Conservation (phyloP, 106 monocot species). For the Apostasia shenzhenica region DNA sequence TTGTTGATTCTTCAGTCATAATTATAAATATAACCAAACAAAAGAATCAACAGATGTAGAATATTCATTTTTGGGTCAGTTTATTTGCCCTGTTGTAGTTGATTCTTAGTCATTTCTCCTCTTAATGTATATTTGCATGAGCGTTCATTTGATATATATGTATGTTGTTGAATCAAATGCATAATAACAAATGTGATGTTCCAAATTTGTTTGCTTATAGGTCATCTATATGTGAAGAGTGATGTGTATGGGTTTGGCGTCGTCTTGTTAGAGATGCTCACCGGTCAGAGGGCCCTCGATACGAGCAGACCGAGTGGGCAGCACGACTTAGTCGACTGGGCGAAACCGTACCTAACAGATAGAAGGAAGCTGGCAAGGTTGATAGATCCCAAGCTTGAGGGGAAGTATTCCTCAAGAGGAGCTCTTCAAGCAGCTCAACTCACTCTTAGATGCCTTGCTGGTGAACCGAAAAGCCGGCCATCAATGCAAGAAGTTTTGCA, state of each 20-base stretch:
- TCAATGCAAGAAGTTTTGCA: slow-evolving; percentile 15
- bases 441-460: slow-evolving; percentile 2
- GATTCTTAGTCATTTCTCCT: too few species aligned
- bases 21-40: too few species aligned
- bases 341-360: not conserved
- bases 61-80: too few species aligned
- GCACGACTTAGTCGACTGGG: slow-evolving; percentile 10
- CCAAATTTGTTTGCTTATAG: not conserved
- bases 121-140: too few species aligned
- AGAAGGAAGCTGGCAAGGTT: slow-evolving; percentile 5
- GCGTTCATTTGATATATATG: too few species aligned
- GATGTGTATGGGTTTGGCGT: slow-evolving; percentile 20
- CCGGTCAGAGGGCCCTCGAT: slow-evolving; percentile 9
- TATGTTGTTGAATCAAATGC: too few species aligned
- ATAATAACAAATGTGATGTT: too few species aligned
- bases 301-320: slow-evolving; percentile 1
- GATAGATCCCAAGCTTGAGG: slow-evolving; percentile 13
- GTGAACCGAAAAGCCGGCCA: slow-evolving; percentile 5
- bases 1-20: too few species aligned
- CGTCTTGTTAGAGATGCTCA: slow-evolving; percentile 13
- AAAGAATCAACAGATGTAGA: too few species aligned
- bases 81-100: too few species aligned
- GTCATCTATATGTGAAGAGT: slow-evolving; percentile 17
- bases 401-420: slow-evolving; percentile 12
- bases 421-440: slow-evolving; percentile 12